Percentiles rank a stretch among this genome's conserved stretches.
Evolutionary conservation across 805 yeast species (phyloP).

Genomic region (Babjeviella inositovora): DNA sequence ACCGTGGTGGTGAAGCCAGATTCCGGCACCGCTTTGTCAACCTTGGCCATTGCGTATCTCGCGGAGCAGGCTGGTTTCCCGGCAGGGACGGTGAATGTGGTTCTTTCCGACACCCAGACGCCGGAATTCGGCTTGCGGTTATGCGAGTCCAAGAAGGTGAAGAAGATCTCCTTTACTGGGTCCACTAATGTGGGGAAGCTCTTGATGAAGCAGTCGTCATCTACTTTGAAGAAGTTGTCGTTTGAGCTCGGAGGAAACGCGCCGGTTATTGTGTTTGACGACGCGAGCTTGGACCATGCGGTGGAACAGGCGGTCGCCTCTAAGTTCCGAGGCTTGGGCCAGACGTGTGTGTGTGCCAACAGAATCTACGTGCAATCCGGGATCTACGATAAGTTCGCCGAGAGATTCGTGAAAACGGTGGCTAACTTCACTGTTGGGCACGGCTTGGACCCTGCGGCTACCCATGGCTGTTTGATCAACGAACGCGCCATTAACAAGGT

Average conservation of each 20-base stretch:
- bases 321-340: conserved; percentile 67
- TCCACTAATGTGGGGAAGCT: conserved; percentile 61
- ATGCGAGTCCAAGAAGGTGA: conserved; percentile 36
- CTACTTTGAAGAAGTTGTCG: conserved; percentile 53
- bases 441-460: conserved; percentile 38
- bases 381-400: conserved; percentile 46
- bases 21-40: conserved; percentile 58
- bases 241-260: conserved; percentile 76
- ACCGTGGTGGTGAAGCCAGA: conserved; percentile 69
- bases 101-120: conserved; percentile 29
- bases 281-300: conserved; percentile 53
- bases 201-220: conserved; percentile 42
- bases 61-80: conserved; percentile 60
- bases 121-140: conserved; percentile 19
- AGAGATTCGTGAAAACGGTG: conserved; percentile 28
- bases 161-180: conserved; percentile 66
- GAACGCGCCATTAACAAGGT: conserved; percentile 48
- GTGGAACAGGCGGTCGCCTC: conserved; percentile 49
- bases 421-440: conserved; percentile 36
- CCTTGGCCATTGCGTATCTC: conserved; percentile 48
- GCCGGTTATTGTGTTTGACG: conserved; percentile 61
- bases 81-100: conserved; percentile 47
- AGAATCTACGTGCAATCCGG: conserved; percentile 49
- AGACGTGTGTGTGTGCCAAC: conserved; percentile 73
- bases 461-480: conserved; percentile 70